Conservation (phyloP, 352 stramenopile genomes). For the Phytophthora syringae region DNA sequence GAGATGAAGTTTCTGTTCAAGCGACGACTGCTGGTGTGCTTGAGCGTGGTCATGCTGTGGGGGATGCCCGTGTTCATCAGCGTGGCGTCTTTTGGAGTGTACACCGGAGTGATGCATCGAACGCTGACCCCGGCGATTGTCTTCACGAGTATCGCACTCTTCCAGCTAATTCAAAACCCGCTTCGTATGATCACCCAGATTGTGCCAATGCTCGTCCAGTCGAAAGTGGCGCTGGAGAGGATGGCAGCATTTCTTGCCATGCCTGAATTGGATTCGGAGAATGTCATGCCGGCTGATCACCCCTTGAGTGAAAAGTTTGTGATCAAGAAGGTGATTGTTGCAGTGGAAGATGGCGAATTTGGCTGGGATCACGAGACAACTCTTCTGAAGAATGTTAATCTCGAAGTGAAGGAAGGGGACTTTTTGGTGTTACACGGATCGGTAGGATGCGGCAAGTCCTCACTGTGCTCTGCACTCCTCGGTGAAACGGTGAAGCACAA, state of each 20-base stretch:
- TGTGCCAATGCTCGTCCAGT: conserved; percentile 82
- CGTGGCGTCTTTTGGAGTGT: conserved; percentile 53
- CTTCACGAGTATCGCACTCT: conserved; percentile 70
- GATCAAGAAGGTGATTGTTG: conserved; percentile 35
- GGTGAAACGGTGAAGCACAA: conserved; percentile 87
- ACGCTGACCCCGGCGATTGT: conserved; percentile 81
- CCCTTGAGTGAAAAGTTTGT: conserved; percentile 22
- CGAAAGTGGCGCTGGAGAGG: conserved; percentile 76
- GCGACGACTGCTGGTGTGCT: conserved; percentile 31
- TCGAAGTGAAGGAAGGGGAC: conserved; percentile 73
- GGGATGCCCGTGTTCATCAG: conserved; percentile 58
- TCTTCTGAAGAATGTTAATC: conserved; percentile 66
- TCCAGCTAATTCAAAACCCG: conserved; percentile 80
- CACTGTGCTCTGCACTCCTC: conserved; percentile 56
- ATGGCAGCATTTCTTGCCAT: conserved; percentile 81
- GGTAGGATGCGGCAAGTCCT: conserved; percentile 93
- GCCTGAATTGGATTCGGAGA: conserved; percentile 37
- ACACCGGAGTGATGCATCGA: conserved; percentile 67
- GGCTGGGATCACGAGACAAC: conserved; percentile 37
- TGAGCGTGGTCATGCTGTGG: conserved; percentile 53
- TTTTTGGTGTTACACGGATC: conserved; percentile 91
- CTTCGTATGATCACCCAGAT: conserved; percentile 54
- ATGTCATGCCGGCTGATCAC: conserved; percentile 25
- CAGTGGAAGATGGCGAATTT: conserved; percentile 43
- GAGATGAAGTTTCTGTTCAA: conserved; percentile 49